These are phyloP conservation scores for Conidiobolus incongruus DNA, from an alignment of 371 early-diverging fungal species.

Conservation along the genomic window DNA sequence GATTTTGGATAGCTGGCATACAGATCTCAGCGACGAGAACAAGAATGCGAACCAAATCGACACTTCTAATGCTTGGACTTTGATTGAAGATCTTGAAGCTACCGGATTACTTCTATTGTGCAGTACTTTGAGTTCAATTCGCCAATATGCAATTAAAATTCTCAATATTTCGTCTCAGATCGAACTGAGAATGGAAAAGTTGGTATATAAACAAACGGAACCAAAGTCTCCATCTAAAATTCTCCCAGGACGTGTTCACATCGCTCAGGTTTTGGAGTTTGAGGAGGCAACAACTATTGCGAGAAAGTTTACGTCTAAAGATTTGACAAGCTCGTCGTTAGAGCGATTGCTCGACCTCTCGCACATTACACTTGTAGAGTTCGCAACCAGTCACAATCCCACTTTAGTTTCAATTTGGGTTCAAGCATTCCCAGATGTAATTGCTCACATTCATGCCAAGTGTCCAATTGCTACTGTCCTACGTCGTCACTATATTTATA, in stretches of 20 bases:
- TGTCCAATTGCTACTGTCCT: too few species aligned
- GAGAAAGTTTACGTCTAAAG: too few species aligned
- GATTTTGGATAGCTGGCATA: not conserved
- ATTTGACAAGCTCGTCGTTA: too few species aligned
- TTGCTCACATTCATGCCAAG: too few species aligned
- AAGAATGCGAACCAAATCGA: constrained; percentile 9
- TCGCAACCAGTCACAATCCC: too few species aligned
- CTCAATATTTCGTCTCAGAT: constrained; percentile 28
- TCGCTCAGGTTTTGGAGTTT: not conserved
- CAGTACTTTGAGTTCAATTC: constrained; percentile 24
- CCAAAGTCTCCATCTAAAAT: not conserved
- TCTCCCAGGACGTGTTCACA: too few species aligned
- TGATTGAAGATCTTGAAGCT: constrained; percentile 48
- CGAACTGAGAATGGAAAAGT: constrained; percentile 12
- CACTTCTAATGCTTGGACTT: constrained; percentile 17
- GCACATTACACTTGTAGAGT: too few species aligned
- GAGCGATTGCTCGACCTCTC: too few species aligned
- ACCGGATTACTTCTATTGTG: constrained; percentile 52
- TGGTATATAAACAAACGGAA: not conserved
- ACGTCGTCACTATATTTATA: too few species aligned
- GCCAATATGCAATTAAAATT: constrained; percentile 29
- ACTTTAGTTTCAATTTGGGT: too few species aligned
- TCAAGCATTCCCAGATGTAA: too few species aligned
- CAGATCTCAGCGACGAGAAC: constrained; percentile 1
- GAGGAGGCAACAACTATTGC: constrained; percentile 9